Conservation (phyloP, 768 basidiomycete species). For the Lactifluus pinguis region DNA sequence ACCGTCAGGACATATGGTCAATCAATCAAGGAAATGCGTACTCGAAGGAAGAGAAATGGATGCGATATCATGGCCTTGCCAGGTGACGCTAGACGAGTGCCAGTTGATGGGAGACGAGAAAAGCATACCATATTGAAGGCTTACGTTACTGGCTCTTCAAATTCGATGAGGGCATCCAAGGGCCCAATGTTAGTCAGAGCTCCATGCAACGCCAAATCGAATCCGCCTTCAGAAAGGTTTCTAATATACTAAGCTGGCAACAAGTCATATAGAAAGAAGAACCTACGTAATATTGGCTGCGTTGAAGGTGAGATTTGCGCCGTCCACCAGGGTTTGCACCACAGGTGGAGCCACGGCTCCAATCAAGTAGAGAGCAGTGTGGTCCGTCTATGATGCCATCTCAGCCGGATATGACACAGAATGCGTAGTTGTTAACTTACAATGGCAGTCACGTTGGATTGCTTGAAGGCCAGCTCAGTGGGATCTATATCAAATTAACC, state of each 20-base stretch:
- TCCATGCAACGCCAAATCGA: conserved; percentile 50
- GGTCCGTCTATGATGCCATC: conserved; percentile 39
- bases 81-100: conserved; percentile 39
- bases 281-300: conserved; percentile 50
- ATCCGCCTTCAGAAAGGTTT: conserved; percentile 44
- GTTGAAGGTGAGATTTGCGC: conserved; percentile 43
- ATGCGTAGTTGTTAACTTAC: conserved; percentile 27
- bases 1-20: not conserved
- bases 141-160: conserved; percentile 52
- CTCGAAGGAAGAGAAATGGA: conserved; percentile 52
- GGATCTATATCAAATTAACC: conserved; percentile 31
- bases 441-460: conserved; percentile 45
- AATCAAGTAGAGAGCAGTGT: conserved; percentile 54
- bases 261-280: not conserved
- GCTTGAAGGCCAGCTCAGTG: conserved; percentile 49
- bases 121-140: conserved; percentile 18
- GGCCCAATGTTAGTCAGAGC: conserved; percentile 57
- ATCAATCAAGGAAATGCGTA: conserved; percentile 21
- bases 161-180: conserved; percentile 59
- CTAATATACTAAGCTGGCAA: conserved; percentile 9
- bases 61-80: conserved; percentile 57
- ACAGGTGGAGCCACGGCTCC: conserved; percentile 63
- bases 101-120: not conserved
- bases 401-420: conserved; percentile 2
- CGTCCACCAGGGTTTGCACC: conserved; percentile 55